These are phyloP conservation scores for Claviceps purpurea DNA, from an alignment of 2,329 filamentous ascomycete genomes.

Conservation along the genomic window DNA sequence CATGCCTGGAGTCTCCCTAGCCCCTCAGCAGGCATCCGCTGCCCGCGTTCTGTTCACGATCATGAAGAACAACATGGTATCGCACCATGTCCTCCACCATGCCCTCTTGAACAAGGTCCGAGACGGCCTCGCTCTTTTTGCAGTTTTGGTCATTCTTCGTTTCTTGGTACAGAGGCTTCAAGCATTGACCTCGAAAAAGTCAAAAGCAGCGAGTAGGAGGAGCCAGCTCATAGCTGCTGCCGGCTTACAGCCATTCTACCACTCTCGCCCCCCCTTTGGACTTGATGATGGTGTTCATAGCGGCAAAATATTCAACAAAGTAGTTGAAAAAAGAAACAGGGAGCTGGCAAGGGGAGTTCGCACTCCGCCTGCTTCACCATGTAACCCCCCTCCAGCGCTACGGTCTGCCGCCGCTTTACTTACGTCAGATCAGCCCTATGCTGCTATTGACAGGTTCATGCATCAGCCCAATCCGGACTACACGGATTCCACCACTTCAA, in stretches of 20 bases:
- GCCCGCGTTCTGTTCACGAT: slow-evolving; percentile 13
- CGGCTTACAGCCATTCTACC: neutral
- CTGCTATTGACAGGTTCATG: slow-evolving; percentile 24
- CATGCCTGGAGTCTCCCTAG: slow-evolving; percentile 19
- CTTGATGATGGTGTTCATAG: slow-evolving; percentile 15
- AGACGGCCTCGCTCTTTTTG: slow-evolving; percentile 20
- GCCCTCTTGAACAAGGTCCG: slow-evolving; percentile 16
- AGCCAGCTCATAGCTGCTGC: slow-evolving; percentile 6
- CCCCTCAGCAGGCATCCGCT: slow-evolving; percentile 19
- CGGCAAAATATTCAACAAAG: neutral
- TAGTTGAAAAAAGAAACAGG: slow-evolving; percentile 2
- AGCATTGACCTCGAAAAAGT: neutral
- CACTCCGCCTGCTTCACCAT: slow-evolving; percentile 31
- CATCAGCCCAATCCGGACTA: slow-evolving; percentile 39
- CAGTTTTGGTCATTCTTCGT: slow-evolving; percentile 21
- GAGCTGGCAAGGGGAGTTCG: slow-evolving; percentile 7
- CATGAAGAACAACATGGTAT: slow-evolving; percentile 18
- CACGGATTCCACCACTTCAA: slow-evolving; percentile 22
- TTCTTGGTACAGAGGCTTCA: slow-evolving; percentile 15
- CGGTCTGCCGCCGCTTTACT: slow-evolving; percentile 29
- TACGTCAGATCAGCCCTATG: slow-evolving; percentile 19
- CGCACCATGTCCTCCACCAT: slow-evolving; percentile 8
- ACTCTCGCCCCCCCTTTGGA: slow-evolving; percentile 11
- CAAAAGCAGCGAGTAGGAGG: neutral
- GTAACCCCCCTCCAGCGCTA: slow-evolving; percentile 32